Evolutionary conservation across 805 yeast genomes (phyloP).

Genomic region (Monosporozyma yasuniensis): DNA sequence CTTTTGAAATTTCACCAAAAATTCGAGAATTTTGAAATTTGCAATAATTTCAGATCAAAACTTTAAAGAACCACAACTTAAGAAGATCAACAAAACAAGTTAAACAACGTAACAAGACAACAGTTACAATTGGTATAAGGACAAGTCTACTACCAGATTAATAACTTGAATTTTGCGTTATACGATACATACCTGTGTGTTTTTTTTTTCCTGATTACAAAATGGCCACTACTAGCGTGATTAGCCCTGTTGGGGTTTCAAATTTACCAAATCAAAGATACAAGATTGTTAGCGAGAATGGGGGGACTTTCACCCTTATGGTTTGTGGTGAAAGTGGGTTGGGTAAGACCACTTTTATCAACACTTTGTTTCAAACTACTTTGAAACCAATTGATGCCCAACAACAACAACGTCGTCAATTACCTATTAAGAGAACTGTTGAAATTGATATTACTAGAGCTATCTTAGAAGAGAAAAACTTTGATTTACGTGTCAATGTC

Average conservation of each 20-base stretch:
- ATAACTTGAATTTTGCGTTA: not conserved
- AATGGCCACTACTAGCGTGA: not conserved
- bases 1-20: not conserved
- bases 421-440: constrained; percentile 55
- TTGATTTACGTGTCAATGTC: constrained; percentile 65
- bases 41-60: not conserved
- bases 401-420: constrained; percentile 34
- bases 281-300: constrained; percentile 65
- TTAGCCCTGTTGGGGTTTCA: constrained; percentile 52
- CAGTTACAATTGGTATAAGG: not conserved
- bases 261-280: constrained; percentile 71
- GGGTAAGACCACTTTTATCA: constrained; percentile 87
- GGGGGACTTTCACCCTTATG: constrained; percentile 72
- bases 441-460: constrained; percentile 74
- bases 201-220: not conserved
- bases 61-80: not conserved
- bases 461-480: constrained; percentile 75
- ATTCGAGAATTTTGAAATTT: not conserved
- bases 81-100: not conserved
- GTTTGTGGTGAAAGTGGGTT: constrained; percentile 87
- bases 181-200: not conserved
- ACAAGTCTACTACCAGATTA: not conserved
- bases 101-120: too few relatives aligned
- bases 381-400: constrained; percentile 46
- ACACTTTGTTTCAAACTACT: constrained; percentile 71